Conservation (phyloP, 805 yeast species). For the Kurtzmaniella fragi region DNA sequence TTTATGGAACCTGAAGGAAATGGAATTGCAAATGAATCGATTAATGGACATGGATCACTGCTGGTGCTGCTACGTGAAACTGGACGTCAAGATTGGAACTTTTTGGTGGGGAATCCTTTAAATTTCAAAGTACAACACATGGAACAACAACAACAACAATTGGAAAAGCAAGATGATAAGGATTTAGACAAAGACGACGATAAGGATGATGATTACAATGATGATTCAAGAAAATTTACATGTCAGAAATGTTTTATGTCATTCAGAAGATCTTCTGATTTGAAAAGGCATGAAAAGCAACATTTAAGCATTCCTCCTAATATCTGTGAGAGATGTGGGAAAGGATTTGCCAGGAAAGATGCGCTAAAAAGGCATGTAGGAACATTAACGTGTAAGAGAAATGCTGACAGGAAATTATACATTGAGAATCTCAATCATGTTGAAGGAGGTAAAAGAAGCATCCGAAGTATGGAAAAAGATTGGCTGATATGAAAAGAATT, state of each 20-base stretch:
- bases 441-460: slow-evolving; percentile 1
- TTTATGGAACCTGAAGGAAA: slow-evolving; percentile 14
- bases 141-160: background rate
- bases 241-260: slow-evolving; percentile 59
- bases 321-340: slow-evolving; percentile 70
- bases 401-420: slow-evolving; percentile 49
- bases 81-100: slow-evolving; percentile 26
- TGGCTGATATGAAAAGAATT: background rate
- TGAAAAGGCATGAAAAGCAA: slow-evolving; percentile 71
- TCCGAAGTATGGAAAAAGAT: background rate
- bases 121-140: background rate
- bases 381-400: slow-evolving; percentile 70
- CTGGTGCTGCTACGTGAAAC: background rate
- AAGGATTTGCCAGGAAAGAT: slow-evolving; percentile 80
- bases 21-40: background rate
- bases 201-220: slow-evolving; percentile 5
- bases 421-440: slow-evolving; percentile 26
- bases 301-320: slow-evolving; percentile 70
- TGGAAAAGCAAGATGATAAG: slow-evolving; percentile 1
- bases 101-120: slow-evolving; percentile 19
- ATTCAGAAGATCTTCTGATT: slow-evolving; percentile 64
- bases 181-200: slow-evolving; percentile 2
- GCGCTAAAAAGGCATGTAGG: slow-evolving; percentile 73
- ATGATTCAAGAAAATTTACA: slow-evolving; percentile 36
- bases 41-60: background rate